Evolutionary conservation across 2,329 filamentous ascomycete species (phyloP).

Genomic region (Trichophaea hybrida): DNA sequence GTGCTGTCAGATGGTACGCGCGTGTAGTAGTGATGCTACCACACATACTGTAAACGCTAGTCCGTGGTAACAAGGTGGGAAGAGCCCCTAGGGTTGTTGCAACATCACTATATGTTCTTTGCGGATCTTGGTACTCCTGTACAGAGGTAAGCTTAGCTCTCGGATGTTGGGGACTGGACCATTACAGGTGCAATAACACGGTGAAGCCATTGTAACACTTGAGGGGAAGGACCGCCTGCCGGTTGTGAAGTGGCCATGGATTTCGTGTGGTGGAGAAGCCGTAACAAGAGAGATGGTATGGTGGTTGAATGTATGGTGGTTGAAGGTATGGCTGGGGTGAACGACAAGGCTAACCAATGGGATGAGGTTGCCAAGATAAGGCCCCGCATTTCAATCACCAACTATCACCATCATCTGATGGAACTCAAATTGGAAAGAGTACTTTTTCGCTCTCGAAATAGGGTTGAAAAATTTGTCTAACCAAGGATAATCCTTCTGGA

Average conservation of each 20-base stretch:
- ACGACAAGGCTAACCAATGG: neutral
- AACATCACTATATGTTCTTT: conserved; percentile 82
- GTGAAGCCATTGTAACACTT: conserved; percentile 21
- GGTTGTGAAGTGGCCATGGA: conserved; percentile 2
- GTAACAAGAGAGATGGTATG: neutral
- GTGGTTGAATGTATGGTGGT: neutral
- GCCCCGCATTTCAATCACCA: neutral
- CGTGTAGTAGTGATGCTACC: neutral
- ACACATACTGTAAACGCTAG: conserved; percentile 80
- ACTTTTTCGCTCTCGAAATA: neutral
- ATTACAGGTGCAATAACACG: conserved; percentile 31
- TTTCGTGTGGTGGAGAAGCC: neutral
- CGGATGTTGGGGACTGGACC: conserved; percentile 10
- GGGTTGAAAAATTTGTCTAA: no score
- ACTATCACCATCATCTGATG: neutral
- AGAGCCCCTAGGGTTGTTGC: conserved; percentile 68
- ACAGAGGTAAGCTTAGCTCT: neutral
- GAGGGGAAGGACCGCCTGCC: conserved; percentile 7
- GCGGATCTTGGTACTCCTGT: conserved; percentile 87
- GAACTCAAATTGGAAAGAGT: neutral
- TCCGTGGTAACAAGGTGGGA: conserved; percentile 66
- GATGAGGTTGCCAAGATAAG: neutral
- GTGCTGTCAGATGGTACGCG: neutral
- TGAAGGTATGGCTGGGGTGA: neutral
- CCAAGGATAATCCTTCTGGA: no score